Percentiles rank a stretch among this genome's conserved stretches.
These are phyloP conservation scores for Cercospora nicotianae DNA, from an alignment of 2,329 filamentous ascomycete species.

Conservation along the genomic window DNA sequence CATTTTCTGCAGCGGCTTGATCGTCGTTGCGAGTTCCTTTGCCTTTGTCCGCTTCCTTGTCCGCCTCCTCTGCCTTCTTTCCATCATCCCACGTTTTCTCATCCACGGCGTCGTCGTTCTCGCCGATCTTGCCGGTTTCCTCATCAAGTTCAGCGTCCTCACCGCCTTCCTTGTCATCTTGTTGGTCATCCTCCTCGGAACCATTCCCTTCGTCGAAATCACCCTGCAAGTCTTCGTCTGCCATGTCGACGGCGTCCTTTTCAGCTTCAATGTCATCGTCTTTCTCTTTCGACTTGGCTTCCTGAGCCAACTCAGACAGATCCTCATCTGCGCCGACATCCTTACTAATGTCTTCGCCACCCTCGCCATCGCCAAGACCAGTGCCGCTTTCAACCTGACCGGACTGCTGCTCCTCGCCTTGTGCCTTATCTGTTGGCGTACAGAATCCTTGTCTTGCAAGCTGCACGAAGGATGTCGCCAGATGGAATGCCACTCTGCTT, in stretches of 20 bases:
- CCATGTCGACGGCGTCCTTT: constrained; percentile 87
- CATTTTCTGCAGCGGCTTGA: constrained; percentile 45
- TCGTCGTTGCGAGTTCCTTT: constrained; percentile 52
- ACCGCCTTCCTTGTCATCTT: constrained; percentile 49
- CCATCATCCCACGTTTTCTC: constrained; percentile 98
- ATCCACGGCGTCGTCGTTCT: constrained; percentile 87
- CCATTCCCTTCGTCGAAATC: constrained; percentile 66
- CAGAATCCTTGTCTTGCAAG: constrained; percentile 88
- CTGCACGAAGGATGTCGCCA: constrained; percentile 75
- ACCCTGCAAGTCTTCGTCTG: constrained; percentile 86
- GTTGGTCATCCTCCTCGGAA: constrained; percentile 64
- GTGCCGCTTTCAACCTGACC: constrained; percentile 88
- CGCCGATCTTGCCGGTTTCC: constrained; percentile 73
- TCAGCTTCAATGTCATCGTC: constrained; percentile 69
- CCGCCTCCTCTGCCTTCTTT: constrained; percentile 75
- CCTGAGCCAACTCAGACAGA: constrained; percentile 83
- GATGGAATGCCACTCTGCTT: constrained; percentile 71
- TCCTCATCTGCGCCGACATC: constrained; percentile 94
- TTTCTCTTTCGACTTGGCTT: constrained; percentile 58
- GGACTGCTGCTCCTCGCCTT: constrained; percentile 42
- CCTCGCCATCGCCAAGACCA: constrained; percentile 90
- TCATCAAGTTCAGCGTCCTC: constrained; percentile 65
- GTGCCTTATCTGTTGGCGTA: constrained; percentile 75
- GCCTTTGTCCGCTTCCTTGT: constrained; percentile 68
- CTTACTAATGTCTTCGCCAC: constrained; percentile 96